Conservation (phyloP, 129 eudicot genomes). For the Lonicera japonica region DNA sequence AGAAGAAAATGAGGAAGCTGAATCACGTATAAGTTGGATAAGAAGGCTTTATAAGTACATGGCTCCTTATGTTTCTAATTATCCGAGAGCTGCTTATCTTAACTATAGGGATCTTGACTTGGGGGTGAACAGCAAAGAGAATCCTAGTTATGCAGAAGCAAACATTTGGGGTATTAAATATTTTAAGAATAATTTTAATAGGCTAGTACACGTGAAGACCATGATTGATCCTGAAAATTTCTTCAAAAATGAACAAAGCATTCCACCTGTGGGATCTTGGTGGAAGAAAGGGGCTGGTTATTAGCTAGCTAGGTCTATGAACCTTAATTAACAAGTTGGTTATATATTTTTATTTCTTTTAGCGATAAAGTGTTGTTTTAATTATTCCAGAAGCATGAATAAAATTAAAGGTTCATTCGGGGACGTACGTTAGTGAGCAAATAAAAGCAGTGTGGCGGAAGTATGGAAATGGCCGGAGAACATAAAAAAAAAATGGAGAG, state of each 20-base stretch:
- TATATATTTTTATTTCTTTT: too few relatives aligned
- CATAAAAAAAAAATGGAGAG: too few relatives aligned
- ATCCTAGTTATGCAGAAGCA: neutral
- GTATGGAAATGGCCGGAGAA: too few relatives aligned
- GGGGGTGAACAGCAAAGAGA: slow-evolving; percentile 1
- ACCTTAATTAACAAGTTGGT: too few relatives aligned
- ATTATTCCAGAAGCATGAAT: too few relatives aligned
- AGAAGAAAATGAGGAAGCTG: neutral
- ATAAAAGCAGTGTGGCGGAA: too few relatives aligned
- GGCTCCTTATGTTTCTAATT: slow-evolving; percentile 13
- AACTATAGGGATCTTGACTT: slow-evolving; percentile 17
- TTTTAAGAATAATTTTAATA: slow-evolving; percentile 16
- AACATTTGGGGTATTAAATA: slow-evolving; percentile 2
- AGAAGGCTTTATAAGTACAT: neutral
- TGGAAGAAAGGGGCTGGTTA: neutral
- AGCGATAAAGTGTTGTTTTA: too few relatives aligned
- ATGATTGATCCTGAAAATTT: slow-evolving; percentile 16
- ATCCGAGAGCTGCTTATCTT: slow-evolving; percentile 9
- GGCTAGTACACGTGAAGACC: slow-evolving; percentile 22
- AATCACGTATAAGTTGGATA: neutral
- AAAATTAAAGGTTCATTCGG: too few relatives aligned
- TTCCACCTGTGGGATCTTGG: slow-evolving; percentile 1
- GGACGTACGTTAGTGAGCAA: too few relatives aligned
- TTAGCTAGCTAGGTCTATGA: too few relatives aligned
- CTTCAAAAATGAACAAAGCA: slow-evolving; percentile 18